phyloP scores from a whole-genome alignment of 2,329 filamentous ascomycete genomes.

The Alternaria postmessia region DNA sequence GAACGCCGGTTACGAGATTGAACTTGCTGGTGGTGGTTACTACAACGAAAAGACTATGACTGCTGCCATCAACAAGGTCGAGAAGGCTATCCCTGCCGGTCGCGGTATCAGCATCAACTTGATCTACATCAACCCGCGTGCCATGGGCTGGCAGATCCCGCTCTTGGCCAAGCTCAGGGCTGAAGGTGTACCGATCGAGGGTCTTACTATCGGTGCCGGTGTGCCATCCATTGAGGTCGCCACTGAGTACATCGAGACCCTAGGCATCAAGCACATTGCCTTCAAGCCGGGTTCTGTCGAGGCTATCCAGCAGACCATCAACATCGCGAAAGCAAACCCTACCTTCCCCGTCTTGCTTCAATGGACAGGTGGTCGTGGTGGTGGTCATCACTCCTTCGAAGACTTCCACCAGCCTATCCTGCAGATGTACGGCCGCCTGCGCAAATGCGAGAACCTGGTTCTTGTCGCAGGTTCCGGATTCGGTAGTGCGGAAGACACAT shows the following conservation, averaged over 20 bases:
- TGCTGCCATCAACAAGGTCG: conserved; percentile 57
- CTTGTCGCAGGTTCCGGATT: conserved; percentile 60
- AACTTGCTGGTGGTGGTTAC: conserved; percentile 61
- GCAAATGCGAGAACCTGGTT: conserved; percentile 57
- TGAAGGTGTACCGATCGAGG: conserved; percentile 58
- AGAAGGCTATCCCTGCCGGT: conserved; percentile 55
- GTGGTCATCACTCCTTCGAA: conserved; percentile 60
- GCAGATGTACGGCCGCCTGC: conserved; percentile 56
- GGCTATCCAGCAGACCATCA: conserved; percentile 57
- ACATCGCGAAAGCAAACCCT: conserved; percentile 58
- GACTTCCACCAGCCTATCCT: conserved; percentile 61
- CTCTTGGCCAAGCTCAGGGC: conserved; percentile 58
- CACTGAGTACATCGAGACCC: conserved; percentile 65
- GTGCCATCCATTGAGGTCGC: conserved; percentile 59
- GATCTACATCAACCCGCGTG: conserved; percentile 63
- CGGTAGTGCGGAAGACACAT: conserved; percentile 57
- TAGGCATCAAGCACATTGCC: conserved; percentile 58
- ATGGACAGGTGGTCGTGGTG: conserved; percentile 61
- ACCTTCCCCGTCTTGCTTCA: conserved; percentile 57
- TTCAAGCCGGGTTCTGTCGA: conserved; percentile 59
- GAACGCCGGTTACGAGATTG: conserved; percentile 60
- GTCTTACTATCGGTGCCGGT: conserved; percentile 59
- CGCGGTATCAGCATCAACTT: conserved; percentile 63
- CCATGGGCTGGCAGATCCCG: conserved; percentile 63
- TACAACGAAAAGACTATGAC: conserved; percentile 56